A percentile compares a stretch with the other conserved stretches of the same genome.
Evolutionary conservation across 1,139 yeast genomes (phyloP).

Genomic region (Geotrichum candidum): DNA sequence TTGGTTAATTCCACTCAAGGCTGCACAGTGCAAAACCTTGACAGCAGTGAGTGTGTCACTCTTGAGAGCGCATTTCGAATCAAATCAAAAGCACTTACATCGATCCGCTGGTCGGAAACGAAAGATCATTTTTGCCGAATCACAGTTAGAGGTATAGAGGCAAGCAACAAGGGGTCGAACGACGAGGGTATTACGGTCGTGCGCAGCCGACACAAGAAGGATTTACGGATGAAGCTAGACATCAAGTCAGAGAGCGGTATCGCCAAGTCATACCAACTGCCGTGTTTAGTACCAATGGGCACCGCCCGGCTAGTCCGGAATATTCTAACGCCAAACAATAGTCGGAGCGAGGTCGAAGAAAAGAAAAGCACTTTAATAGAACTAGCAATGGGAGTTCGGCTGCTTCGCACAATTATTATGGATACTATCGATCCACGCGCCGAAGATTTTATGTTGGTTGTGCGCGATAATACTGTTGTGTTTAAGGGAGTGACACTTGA

Average conservation of each 20-base stretch:
- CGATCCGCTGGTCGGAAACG: not conserved
- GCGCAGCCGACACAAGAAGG: constrained; percentile 3
- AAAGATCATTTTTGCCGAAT: not conserved
- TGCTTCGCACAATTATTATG: constrained; percentile 5
- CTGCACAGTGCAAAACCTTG: too few species aligned
- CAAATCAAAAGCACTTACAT: constrained; percentile 8
- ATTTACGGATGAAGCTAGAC: constrained; percentile 10
- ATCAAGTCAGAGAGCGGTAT: constrained; percentile 7
- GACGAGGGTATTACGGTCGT: constrained; percentile 3
- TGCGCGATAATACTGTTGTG: constrained; percentile 3
- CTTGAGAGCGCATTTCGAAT: constrained; percentile 10
- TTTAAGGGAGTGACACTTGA: constrained; percentile 6
- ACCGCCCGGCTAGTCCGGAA: not conserved
- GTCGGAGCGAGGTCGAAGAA: not conserved
- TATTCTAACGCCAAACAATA: not conserved
- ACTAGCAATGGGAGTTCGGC: not conserved
- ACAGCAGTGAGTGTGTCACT: too few species aligned
- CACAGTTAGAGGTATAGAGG: constrained; percentile 8
- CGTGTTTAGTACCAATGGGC: constrained; percentile 1
- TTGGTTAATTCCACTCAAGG: too few species aligned
- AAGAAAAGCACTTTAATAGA: not conserved
- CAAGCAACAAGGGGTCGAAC: not conserved
- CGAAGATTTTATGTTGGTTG: constrained; percentile 6
- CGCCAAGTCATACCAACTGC: constrained; percentile 8
- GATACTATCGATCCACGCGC: constrained; percentile 12